Evolutionary conservation across 1,284 basidiomycete genomes (phyloP).

Genomic region (Trametes polyzona): DNA sequence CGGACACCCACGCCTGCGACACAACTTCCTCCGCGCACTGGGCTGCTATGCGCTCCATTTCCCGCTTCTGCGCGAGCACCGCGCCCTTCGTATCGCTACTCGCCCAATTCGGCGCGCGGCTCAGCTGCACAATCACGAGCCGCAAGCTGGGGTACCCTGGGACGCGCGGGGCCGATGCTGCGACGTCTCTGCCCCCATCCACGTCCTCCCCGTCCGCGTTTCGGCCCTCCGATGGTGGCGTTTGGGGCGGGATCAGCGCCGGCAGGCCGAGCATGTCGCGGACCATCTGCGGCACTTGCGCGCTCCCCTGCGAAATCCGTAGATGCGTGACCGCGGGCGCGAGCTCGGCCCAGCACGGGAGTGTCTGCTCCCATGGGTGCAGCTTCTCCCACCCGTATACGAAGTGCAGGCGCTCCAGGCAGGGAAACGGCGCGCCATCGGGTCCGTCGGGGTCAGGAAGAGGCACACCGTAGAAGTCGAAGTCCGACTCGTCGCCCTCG

Average conservation of each 20-base stretch:
- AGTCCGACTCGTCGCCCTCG: constrained; percentile 24
- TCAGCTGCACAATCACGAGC: constrained; percentile 20
- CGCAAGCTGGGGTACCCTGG: constrained; percentile 8
- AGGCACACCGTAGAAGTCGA: constrained; percentile 16
- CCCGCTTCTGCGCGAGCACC: constrained; percentile 1
- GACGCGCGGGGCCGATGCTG: not conserved
- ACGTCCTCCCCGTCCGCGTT: not conserved
- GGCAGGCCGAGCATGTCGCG: constrained; percentile 17
- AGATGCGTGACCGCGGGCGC: constrained; percentile 20
- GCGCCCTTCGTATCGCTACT: not conserved
- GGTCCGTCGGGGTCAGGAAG: not conserved
- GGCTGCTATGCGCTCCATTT: constrained; percentile 13
- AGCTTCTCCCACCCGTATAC: constrained; percentile 18
- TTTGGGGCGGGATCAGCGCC: no score
- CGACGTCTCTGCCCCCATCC: not conserved
- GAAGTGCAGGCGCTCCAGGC: constrained; percentile 21
- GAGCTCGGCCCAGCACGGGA: constrained; percentile 18
- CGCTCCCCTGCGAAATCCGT: constrained; percentile 18
- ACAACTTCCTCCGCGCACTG: not conserved
- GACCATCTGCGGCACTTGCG: constrained; percentile 12
- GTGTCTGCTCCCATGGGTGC: constrained; percentile 24
- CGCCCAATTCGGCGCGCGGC: constrained; percentile 8
- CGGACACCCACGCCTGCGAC: constrained; percentile 1
- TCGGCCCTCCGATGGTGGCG: not conserved
- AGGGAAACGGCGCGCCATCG: constrained; percentile 14